Evolutionary conservation across 169 alveolate genomes (phyloP).

Genomic region (Eimeria acervulina): DNA sequence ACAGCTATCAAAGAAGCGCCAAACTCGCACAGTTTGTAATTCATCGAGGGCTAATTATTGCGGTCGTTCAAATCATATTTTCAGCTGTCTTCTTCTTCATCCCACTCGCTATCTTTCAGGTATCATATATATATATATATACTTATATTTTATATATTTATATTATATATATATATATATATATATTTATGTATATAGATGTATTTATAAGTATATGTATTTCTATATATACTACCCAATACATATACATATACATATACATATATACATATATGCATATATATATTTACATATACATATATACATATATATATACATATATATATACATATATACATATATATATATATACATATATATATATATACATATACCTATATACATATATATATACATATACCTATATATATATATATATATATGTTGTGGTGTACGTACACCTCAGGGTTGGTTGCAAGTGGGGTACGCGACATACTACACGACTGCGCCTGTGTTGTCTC

Average conservation of each 20-base stretch:
- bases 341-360: too few relatives aligned
- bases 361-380: too few relatives aligned
- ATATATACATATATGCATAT: not conserved
- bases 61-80: constrained; percentile 92
- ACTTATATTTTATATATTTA: not conserved
- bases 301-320: too few relatives aligned
- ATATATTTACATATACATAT: not conserved
- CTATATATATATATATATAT: too few relatives aligned
- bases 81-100: constrained; percentile 95
- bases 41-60: constrained; percentile 98
- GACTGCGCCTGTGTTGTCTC: constrained; percentile 96
- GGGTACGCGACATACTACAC: constrained; percentile 99
- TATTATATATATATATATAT: not conserved
- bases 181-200: not conserved
- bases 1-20: constrained; percentile 96
- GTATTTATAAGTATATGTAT: not conserved
- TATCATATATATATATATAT: not conserved
- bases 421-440: too few relatives aligned
- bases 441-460: constrained; percentile 97
- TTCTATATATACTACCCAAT: not conserved
- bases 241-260: not conserved
- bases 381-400: too few relatives aligned
- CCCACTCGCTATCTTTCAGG: constrained; percentile 97
- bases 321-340: too few relatives aligned
- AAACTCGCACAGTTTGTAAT: constrained; percentile 96